Evolutionary conservation across 2,329 filamentous ascomycete species (phyloP), one percentile per base, ranked within the genome.

Genomic region (Grosmannia serpens): DNA sequence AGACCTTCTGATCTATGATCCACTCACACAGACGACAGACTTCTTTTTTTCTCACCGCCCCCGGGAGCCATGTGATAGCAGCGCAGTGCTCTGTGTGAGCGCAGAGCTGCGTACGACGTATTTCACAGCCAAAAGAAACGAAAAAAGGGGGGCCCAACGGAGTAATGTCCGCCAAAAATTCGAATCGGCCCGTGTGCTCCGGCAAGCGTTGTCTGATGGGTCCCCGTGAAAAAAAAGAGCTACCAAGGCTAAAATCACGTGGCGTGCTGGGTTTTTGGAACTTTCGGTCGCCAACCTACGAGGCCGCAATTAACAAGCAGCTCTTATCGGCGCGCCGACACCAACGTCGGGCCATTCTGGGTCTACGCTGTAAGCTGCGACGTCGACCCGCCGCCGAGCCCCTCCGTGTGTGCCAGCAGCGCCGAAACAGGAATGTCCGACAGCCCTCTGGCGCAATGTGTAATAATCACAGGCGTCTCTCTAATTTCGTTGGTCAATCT

Each of bases 111-210:
- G 26, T 27, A 24, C 9, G 26, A 31, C 52, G 41, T 49, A 15
- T 5, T 5, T 33, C 27, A 17, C 4, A 22, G 11, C 31, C 20
- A 33, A 50, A 38, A 11, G 29, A 31, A n/a, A 26, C 3, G 4
- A 52, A 57, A 51, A 56, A 51, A 53, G n/a, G 38, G 35, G 50
- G 38, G 33, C 2, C 20, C 17, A 13, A 38, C 20, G 29, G 29
- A 35, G 31, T 53, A 31, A 41, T 35, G 7, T n/a, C 24, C 38
- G 20, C 38, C 53, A 44, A 31, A n/a, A 33, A 26, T 10, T 55
- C 41, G 51, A 62, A 52, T 62, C 60, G 60, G 60, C 54, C 60
- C 59, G 60, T 38, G 13, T 56, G 26, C 26, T 22, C 51, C 53
- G 52, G 33, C 41, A 46, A 46, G 35, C 29, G 47, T 20, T 33